These are phyloP conservation scores for Golovinomyces cichoracearum DNA, from an alignment of 2,329 filamentous ascomycete genomes.

Conservation along the genomic window DNA sequence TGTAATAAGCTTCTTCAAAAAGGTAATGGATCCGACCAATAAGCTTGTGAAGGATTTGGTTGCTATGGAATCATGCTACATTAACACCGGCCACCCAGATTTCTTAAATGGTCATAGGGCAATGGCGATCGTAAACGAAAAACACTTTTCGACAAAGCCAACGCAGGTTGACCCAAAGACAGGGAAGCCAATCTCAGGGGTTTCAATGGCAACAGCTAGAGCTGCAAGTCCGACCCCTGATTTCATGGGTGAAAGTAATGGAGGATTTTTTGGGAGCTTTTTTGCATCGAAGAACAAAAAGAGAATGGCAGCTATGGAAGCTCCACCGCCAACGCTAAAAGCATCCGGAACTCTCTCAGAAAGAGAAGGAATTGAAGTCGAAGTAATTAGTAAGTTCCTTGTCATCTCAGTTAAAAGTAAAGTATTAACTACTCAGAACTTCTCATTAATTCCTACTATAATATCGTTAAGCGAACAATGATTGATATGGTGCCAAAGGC, in stretches of 20 bases:
- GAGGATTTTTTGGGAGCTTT: slow-evolving; percentile 93
- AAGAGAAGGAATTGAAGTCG: slow-evolving; percentile 83
- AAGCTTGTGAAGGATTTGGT: slow-evolving; percentile 88
- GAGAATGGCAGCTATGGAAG: slow-evolving; percentile 99
- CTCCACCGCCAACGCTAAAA: slow-evolving; percentile 76
- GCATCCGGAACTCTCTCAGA: slow-evolving; percentile 82
- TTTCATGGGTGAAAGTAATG: slow-evolving; percentile 28
- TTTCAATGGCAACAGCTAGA: slow-evolving; percentile 36
- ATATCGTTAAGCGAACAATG: slow-evolving; percentile 94
- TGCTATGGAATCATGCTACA: slow-evolving; percentile 84
- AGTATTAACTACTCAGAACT: slow-evolving; percentile 34
- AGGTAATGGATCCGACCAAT: slow-evolving; percentile 92
- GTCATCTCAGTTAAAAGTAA: neutral
- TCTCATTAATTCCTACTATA: slow-evolving; percentile 88
- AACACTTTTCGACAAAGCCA: slow-evolving; percentile 55
- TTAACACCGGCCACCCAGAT: slow-evolving; percentile 95
- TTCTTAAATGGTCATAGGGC: slow-evolving; percentile 91
- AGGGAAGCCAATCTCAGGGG: slow-evolving; percentile 56
- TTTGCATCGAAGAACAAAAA: slow-evolving; percentile 99
- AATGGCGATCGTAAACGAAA: slow-evolving; percentile 95
- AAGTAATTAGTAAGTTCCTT: slow-evolving; percentile 66
- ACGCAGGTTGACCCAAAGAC: slow-evolving; percentile 96
- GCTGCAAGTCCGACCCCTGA: slow-evolving; percentile 48
- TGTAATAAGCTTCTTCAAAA: slow-evolving; percentile 90
- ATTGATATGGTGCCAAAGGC: slow-evolving; percentile 99